Conservation (phyloP, 1,284 basidiomycete genomes). For the Cutaneotrichosporon mucoides region DNA sequence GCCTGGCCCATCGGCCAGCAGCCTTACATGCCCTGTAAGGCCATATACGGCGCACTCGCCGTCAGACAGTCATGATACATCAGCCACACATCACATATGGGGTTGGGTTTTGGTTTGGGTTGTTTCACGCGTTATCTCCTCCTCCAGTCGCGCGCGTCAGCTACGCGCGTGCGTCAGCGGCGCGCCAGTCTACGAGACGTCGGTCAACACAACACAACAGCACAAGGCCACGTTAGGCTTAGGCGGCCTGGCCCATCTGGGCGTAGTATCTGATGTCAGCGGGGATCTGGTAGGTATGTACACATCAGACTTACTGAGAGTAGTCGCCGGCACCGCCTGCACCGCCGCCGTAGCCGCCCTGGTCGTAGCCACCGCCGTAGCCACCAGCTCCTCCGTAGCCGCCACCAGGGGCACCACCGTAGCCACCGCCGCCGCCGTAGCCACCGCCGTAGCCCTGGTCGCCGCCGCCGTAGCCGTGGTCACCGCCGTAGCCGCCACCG, state of each 20-base stretch:
- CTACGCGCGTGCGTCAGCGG: not conserved
- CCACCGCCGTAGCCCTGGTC: slow-evolving; percentile 17
- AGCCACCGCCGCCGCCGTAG: slow-evolving; percentile 11
- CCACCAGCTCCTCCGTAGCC: slow-evolving; percentile 15
- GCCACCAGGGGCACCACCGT: slow-evolving; percentile 5
- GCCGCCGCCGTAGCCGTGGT: not conserved
- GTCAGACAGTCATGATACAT: slow-evolving; percentile 11
- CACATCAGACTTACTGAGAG: slow-evolving; percentile 1
- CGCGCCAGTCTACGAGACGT: not conserved
- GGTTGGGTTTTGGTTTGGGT: not conserved
- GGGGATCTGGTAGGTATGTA: not conserved
- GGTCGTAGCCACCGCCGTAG: slow-evolving; percentile 10
- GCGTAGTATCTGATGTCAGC: slow-evolving; percentile 9
- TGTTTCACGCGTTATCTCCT: not conserved
- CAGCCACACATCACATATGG: slow-evolving; percentile 1
- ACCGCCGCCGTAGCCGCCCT: slow-evolving; percentile 9
- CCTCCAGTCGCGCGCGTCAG: not conserved
- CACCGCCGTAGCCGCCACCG: slow-evolving; percentile 14
- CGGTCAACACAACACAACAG: not conserved
- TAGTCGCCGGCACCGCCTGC: slow-evolving; percentile 2
- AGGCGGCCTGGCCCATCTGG: slow-evolving; percentile 9
- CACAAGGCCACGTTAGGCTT: not conserved
- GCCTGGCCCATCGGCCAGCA: not conserved
- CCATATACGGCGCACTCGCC: not conserved
- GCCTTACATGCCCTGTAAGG: not conserved